Evolutionary conservation across 768 basidiomycete genomes (phyloP).

Genomic region (Xerocomus spinulosus): DNA sequence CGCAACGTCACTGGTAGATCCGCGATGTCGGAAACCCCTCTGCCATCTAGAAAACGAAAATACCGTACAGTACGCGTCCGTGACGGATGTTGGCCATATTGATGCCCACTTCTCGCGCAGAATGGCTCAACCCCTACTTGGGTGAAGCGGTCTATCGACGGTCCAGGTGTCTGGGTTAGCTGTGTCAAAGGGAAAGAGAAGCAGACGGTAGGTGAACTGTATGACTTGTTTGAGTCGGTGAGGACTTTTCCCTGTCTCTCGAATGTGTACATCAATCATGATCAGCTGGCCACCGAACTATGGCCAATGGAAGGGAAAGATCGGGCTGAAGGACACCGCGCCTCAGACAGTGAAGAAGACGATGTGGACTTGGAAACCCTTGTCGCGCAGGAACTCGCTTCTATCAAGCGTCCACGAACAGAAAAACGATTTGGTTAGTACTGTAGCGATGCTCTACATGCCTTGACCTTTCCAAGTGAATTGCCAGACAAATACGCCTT

Average conservation of each 20-base stretch:
- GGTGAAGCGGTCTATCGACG: constrained; percentile 63
- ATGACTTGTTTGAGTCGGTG: constrained; percentile 75
- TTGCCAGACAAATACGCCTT: constrained; percentile 75
- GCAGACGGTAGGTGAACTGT: constrained; percentile 69
- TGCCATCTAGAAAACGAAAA: constrained; percentile 40
- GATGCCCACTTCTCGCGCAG: constrained; percentile 30
- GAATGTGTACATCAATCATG: constrained; percentile 10
- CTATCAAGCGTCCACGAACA: constrained; percentile 61
- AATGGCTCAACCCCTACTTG: constrained; percentile 61
- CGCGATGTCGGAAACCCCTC: constrained; percentile 15
- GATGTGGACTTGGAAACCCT: constrained; percentile 61
- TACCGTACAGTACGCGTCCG: constrained; percentile 43
- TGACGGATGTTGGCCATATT: not conserved
- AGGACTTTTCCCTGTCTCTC: constrained; percentile 21
- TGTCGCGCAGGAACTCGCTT: constrained; percentile 65
- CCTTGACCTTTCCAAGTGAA: constrained; percentile 44
- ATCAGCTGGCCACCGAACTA: constrained; percentile 63
- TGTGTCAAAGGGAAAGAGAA: constrained; percentile 85
- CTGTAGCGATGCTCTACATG: not conserved
- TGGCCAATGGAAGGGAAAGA: constrained; percentile 50
- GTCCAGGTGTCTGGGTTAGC: constrained; percentile 83
- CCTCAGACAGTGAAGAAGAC: constrained; percentile 36
- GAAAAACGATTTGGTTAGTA: constrained; percentile 62
- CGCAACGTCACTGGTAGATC: too few relatives aligned
- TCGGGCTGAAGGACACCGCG: constrained; percentile 21